phyloP scores from a whole-genome alignment of 345 rosid genomes.

The sweet orange (Citrus sinensis) region DVS_A1.0 CM039165.1:33697001-33697500 shows the following conservation, averaged over 20 bases:
- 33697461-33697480: too few relatives aligned
- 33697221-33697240: not conserved
- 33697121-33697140: not conserved
- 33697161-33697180: not conserved
- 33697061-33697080: not conserved
- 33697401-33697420: not conserved
- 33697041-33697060: constrained; percentile 1
- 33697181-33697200: too few relatives aligned
- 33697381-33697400: not conserved
- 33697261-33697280: constrained; percentile 1
- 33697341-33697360: too few relatives aligned
- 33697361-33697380: not conserved
- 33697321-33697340: not conserved
- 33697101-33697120: not conserved
- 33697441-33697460: too few relatives aligned
- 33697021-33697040: not conserved
- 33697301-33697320: constrained; percentile 7
- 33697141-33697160: not conserved
- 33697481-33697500: too few relatives aligned
- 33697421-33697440: not conserved
- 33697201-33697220: not conserved
- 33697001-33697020: not conserved
- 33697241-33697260: not conserved
- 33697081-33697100: not conserved
- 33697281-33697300: not conserved